These are phyloP conservation scores for Geotrichum ghanense DNA, from an alignment of 805 yeast species.

Conservation along the genomic window DNA sequence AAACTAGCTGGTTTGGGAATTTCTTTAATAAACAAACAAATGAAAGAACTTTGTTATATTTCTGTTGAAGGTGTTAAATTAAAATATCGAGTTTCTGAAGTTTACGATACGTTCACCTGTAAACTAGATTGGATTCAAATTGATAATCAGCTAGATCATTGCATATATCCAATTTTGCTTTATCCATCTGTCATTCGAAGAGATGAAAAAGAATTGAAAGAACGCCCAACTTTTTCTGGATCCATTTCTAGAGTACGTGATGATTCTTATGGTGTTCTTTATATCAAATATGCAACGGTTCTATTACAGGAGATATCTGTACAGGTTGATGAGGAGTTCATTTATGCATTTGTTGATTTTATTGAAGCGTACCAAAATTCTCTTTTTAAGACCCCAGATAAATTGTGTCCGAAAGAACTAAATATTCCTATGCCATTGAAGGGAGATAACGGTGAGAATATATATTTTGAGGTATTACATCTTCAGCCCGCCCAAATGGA, in stretches of 20 bases:
- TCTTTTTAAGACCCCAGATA: slow-evolving; percentile 36
- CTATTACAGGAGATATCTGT: slow-evolving; percentile 83
- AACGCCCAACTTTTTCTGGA: slow-evolving; percentile 84
- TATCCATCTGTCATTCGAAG: slow-evolving; percentile 89
- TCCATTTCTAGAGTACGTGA: slow-evolving; percentile 78
- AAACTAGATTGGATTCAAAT: slow-evolving; percentile 91
- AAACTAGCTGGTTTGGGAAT: slow-evolving; percentile 73
- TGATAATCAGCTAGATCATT: slow-evolving; percentile 84
- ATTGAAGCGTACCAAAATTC: neutral
- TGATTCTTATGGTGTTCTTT: slow-evolving; percentile 79
- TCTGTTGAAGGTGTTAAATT: slow-evolving; percentile 73
- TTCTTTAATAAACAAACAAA: slow-evolving; percentile 61
- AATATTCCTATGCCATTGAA: slow-evolving; percentile 60
- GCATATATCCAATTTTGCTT: slow-evolving; percentile 74
- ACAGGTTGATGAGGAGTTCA: slow-evolving; percentile 88
- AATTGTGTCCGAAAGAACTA: slow-evolving; percentile 48
- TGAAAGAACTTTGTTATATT: slow-evolving; percentile 74
- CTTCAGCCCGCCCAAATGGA: slow-evolving; percentile 86
- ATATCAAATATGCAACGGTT: slow-evolving; percentile 83
- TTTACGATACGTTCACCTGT: slow-evolving; percentile 68
- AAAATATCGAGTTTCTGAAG: slow-evolving; percentile 69
- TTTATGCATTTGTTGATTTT: slow-evolving; percentile 72
- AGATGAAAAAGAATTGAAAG: slow-evolving; percentile 68
- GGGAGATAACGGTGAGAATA: slow-evolving; percentile 48
- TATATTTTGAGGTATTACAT: slow-evolving; percentile 86